These are phyloP conservation scores for Panicum miliaceum DNA, from an alignment of 176 grass and related monocot species.

Conservation along the genomic window DNA sequence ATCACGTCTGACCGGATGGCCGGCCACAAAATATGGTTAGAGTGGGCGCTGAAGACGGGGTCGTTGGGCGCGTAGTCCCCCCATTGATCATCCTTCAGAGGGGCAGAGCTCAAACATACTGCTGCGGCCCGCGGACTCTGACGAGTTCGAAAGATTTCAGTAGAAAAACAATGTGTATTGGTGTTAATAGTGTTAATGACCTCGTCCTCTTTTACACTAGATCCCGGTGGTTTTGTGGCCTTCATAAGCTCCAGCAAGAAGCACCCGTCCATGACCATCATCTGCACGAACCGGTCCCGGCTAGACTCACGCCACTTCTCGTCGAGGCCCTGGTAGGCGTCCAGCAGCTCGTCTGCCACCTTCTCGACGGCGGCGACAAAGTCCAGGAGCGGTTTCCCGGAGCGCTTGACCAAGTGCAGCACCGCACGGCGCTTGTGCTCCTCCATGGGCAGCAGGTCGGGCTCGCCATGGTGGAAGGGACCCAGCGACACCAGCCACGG, in stretches of 20 bases:
- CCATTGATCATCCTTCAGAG: too few relatives aligned
- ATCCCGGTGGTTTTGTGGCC: too few relatives aligned
- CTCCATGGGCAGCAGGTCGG: constrained; percentile 51
- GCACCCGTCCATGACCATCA: not conserved
- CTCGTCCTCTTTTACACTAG: too few relatives aligned
- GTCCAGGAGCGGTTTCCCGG: not conserved
- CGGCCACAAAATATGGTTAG: not conserved
- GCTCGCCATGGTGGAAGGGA: constrained; percentile 48
- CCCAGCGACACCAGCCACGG: constrained; percentile 8
- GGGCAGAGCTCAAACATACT: too few relatives aligned
- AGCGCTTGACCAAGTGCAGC: constrained; percentile 27
- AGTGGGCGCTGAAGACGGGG: not conserved
- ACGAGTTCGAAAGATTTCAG: too few relatives aligned
- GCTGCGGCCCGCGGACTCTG: too few relatives aligned
- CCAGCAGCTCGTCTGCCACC: not conserved
- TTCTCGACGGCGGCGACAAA: not conserved
- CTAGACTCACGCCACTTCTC: not conserved
- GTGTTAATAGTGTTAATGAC: too few relatives aligned
- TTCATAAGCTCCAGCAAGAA: not conserved
- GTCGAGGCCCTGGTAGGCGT: not conserved
- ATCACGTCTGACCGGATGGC: not conserved
- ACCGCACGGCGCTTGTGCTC: constrained; percentile 19
- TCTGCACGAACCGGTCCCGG: not conserved
- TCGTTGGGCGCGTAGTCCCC: not conserved
- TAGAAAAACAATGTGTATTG: too few relatives aligned